phyloP scores from a whole-genome alignment of 2,329 filamentous ascomycete genomes.

The Sporothrix brunneoviolacea region DNA sequence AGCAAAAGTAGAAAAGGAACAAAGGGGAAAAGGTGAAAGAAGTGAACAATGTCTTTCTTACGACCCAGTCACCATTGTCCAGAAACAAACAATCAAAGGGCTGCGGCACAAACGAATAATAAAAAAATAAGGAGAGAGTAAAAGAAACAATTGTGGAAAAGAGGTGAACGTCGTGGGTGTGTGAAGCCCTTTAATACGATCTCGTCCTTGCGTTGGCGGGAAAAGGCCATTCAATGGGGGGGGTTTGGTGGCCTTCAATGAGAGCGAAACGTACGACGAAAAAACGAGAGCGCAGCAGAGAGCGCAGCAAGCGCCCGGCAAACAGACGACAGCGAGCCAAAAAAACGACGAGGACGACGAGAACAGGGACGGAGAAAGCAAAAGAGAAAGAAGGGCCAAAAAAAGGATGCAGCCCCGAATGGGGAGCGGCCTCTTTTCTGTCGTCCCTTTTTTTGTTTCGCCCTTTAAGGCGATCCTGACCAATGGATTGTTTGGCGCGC shows the following conservation, averaged over 20 bases:
- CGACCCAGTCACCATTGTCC: conserved; percentile 6
- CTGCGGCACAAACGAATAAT: neutral
- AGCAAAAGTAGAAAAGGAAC: neutral
- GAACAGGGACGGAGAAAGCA: neutral
- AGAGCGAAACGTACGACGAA: neutral
- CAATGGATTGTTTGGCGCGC: conserved; percentile 19
- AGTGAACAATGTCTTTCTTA: conserved; percentile 7
- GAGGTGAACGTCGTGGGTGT: neutral
- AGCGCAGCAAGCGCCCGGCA: neutral
- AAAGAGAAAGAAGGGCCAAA: neutral
- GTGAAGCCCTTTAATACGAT: conserved; percentile 6
- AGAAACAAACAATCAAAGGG: conserved; percentile 1
- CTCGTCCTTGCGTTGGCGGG: conserved; percentile 11
- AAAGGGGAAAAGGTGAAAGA: neutral
- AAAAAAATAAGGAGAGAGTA: neutral
- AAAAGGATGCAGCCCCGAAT: neutral
- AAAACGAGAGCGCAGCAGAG: neutral
- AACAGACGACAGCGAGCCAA: conserved; percentile 3
- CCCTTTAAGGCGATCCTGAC: conserved; percentile 12
- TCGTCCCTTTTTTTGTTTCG: conserved; percentile 13
- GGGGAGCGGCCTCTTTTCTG: no score
- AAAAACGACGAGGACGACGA: neutral
- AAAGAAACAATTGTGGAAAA: neutral
- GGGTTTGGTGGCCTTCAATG: neutral
- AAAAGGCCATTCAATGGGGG: neutral